Evolutionary conservation across 2,329 filamentous ascomycete species (phyloP).

Genomic region (Stenocarpella maydis): DNA sequence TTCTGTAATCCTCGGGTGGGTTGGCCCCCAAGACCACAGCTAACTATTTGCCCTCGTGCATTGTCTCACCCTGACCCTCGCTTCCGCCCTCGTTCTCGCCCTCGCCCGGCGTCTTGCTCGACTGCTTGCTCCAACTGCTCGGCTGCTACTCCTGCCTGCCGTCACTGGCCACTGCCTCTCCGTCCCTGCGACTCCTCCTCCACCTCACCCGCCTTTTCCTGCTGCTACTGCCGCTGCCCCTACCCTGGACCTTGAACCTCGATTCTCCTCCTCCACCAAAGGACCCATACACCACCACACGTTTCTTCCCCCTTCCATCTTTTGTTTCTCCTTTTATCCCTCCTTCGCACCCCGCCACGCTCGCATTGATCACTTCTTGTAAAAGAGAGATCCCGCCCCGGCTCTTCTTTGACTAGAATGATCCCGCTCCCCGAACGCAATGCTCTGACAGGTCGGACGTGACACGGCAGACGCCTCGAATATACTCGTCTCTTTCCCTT

Average conservation of each 20-base stretch:
- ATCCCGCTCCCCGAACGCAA: slow-evolving; percentile 30
- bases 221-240: background rate
- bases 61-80: slow-evolving; percentile 19
- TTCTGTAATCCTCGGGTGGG: background rate
- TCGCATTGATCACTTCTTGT: slow-evolving; percentile 13
- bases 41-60: background rate
- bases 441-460: slow-evolving; percentile 30
- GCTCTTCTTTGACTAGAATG: slow-evolving; percentile 24
- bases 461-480: slow-evolving; percentile 31
- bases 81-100: slow-evolving; percentile 9
- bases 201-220: background rate
- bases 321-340: slow-evolving; percentile 7
- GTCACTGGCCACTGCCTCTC: background rate
- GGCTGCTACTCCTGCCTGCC: background rate
- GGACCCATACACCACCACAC: slow-evolving; percentile 9
- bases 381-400: slow-evolving; percentile 23
- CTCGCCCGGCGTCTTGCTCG: slow-evolving; percentile 18
- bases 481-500: slow-evolving; percentile 9
- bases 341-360: slow-evolving; percentile 7
- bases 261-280: too few species aligned
- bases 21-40: background rate
- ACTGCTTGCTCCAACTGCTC: slow-evolving; percentile 1
- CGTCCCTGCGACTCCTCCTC: background rate
- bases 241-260: background rate
- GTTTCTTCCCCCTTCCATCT: background rate